Percentiles rank a stretch among this genome's conserved stretches.
phyloP scores from a whole-genome alignment of 2,329 filamentous ascomycete genomes.

The Ophiostoma pallidulum region DNA sequence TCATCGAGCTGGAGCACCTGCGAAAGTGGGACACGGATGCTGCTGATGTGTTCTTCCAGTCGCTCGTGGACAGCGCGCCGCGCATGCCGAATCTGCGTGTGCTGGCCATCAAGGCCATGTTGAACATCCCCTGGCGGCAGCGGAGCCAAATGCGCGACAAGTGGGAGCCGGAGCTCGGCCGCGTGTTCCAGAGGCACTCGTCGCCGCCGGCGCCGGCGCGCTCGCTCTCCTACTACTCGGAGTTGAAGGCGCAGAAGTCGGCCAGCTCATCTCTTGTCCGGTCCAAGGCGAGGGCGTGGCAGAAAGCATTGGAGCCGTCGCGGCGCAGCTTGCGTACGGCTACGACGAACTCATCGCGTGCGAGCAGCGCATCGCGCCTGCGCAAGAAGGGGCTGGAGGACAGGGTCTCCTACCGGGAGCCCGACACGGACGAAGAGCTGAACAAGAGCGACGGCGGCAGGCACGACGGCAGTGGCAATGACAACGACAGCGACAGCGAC shows the following conservation, averaged over 20 bases:
- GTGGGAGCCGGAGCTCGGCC: slow-evolving; percentile 63
- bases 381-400: neutral
- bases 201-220: slow-evolving; percentile 18
- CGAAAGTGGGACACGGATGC: slow-evolving; percentile 62
- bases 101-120: slow-evolving; percentile 64
- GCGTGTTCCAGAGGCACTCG: slow-evolving; percentile 48
- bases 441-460: slow-evolving; percentile 16
- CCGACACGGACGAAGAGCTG: slow-evolving; percentile 36
- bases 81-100: slow-evolving; percentile 57
- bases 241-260: neutral
- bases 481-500: slow-evolving; percentile 12
- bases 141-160: slow-evolving; percentile 68
- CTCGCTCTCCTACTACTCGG: slow-evolving; percentile 15
- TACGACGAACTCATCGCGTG: slow-evolving; percentile 20
- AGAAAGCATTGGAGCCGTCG: neutral
- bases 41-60: slow-evolving; percentile 70
- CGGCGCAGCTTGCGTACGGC: slow-evolving; percentile 30
- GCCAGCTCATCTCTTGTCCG: too few species aligned
- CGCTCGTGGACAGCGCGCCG: slow-evolving; percentile 62
- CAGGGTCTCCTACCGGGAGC: slow-evolving; percentile 32
- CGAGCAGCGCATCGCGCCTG: slow-evolving; percentile 15
- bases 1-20: slow-evolving; percentile 66
- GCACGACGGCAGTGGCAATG: slow-evolving; percentile 1
- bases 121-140: slow-evolving; percentile 74
- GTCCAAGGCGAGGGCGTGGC: neutral